Evolutionary conservation across 805 yeast species (phyloP).

Genomic region (Huiozyma naganishii): DNA sequence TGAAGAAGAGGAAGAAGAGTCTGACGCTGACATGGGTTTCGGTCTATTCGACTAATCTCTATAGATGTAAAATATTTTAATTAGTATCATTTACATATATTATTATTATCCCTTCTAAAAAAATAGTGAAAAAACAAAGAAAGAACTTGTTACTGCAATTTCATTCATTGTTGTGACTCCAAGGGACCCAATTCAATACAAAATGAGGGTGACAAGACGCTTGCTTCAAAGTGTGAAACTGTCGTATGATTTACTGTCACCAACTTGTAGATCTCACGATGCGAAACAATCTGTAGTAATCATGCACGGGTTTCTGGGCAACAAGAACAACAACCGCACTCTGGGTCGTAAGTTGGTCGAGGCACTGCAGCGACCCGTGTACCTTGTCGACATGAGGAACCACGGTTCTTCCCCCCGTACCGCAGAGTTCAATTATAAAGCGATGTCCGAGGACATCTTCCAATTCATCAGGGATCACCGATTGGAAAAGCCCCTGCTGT

Average conservation of each 20-base stretch:
- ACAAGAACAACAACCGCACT: conserved; percentile 65
- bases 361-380: conserved; percentile 44
- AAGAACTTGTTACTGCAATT: not conserved
- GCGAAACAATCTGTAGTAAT: conserved; percentile 37
- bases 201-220: not conserved
- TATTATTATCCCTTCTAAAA: not conserved
- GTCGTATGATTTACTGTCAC: not conserved
- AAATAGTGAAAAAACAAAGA: not conserved
- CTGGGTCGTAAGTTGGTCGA: conserved; percentile 54
- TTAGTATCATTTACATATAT: not conserved
- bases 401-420: conserved; percentile 87
- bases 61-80: conserved; percentile 34
- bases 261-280: not conserved
- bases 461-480: conserved; percentile 43
- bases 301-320: conserved; percentile 85
- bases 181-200: not conserved
- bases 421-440: conserved; percentile 62
- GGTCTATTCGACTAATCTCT: conserved; percentile 86
- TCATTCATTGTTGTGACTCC: not conserved
- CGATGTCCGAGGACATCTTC: conserved; percentile 81
- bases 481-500: conserved; percentile 40
- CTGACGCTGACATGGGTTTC: conserved; percentile 90
- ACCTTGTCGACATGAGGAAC: conserved; percentile 70
- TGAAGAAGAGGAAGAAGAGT: conserved; percentile 61
- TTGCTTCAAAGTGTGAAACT: not conserved